Evolutionary conservation across 371 early-diverging fungal species (phyloP).

Genomic region (Mucor plumbeus): DNA sequence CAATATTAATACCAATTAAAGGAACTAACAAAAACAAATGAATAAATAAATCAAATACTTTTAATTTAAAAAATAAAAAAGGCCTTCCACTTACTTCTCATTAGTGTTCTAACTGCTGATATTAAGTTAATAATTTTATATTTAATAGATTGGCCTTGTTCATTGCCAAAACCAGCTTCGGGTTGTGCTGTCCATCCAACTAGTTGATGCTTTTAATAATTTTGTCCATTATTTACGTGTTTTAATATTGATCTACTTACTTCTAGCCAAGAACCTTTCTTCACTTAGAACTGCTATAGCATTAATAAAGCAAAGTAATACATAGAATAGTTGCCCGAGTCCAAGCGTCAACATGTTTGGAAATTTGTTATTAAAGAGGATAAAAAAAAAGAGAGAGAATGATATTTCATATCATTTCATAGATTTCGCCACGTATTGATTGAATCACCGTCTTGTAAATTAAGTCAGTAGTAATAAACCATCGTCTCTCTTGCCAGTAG

Average conservation of each 20-base stretch:
- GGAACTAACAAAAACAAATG: constrained; percentile 65
- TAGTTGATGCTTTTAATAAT: constrained; percentile 14
- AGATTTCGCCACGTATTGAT: constrained; percentile 4
- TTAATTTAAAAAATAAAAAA: neutral
- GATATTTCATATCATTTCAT: neutral
- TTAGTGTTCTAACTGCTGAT: constrained; percentile 88
- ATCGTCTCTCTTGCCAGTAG: neutral
- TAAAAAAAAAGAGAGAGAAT: constrained; percentile 7
- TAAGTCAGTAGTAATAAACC: neutral
- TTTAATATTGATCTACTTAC: constrained; percentile 57
- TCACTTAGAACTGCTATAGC: constrained; percentile 93
- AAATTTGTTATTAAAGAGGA: neutral
- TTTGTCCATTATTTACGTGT: neutral
- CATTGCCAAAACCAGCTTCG: constrained; percentile 72
- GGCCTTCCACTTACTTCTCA: constrained; percentile 86
- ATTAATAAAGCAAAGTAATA: constrained; percentile 84
- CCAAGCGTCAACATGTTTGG: constrained; percentile 57
- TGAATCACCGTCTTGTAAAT: constrained; percentile 7
- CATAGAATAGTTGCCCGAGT: constrained; percentile 80
- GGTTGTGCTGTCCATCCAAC: constrained; percentile 74
- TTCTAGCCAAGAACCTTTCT: constrained; percentile 92
- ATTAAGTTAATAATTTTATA: constrained; percentile 86
- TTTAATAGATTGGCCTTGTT: constrained; percentile 74
- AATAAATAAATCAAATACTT: neutral
- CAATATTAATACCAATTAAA: constrained; percentile 78